These are phyloP conservation scores for Talaromyces ruber DNA, from an alignment of 495 filamentous ascomycete species.

Conservation along the genomic window DNA sequence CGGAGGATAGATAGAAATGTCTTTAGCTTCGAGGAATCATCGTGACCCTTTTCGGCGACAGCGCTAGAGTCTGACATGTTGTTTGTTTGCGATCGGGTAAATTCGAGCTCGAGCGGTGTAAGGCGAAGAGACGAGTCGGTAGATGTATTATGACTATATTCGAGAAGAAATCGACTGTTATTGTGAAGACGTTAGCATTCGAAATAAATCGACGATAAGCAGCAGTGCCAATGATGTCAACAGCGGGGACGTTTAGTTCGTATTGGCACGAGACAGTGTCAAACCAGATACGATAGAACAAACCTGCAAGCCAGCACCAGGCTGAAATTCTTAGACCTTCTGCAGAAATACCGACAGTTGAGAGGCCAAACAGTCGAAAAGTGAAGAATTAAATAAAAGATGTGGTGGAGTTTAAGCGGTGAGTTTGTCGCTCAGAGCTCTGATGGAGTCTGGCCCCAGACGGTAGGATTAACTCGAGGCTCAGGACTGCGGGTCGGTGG, in stretches of 20 bases:
- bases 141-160: neutral
- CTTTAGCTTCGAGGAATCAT: slow-evolving; percentile 75
- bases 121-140: neutral
- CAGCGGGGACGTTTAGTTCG: neutral
- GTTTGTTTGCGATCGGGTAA: neutral
- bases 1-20: slow-evolving; percentile 76
- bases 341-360: neutral
- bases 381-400: neutral
- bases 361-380: neutral
- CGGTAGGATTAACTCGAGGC: neutral
- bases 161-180: neutral
- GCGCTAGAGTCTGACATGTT: slow-evolving; percentile 2
- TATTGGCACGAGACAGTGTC: neutral
- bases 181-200: neutral
- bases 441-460: neutral
- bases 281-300: neutral
- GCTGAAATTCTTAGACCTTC: neutral
- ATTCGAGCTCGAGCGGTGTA: neutral
- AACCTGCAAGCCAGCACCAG: neutral
- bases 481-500: neutral
- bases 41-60: slow-evolving; percentile 17
- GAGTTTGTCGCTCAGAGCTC: slow-evolving; percentile 1
- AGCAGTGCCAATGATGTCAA: neutral
- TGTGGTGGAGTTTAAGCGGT: slow-evolving; percentile 1
- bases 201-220: neutral